phyloP scores from a whole-genome alignment of 129 eudicot genomes.

The Flaveria robusta region DNA sequence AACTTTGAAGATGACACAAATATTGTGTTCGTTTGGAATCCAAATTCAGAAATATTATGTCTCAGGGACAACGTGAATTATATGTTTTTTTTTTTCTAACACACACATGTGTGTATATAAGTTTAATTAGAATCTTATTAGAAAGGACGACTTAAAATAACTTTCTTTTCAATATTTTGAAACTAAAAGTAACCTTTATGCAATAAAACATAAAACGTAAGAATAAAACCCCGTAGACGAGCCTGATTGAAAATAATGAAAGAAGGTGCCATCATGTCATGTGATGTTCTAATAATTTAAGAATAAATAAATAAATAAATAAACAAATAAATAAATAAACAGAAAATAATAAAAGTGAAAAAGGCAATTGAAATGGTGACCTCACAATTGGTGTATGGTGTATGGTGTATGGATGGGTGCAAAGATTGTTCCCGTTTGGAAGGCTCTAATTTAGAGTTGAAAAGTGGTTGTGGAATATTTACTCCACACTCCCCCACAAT shows the following conservation, averaged over 20 bases:
- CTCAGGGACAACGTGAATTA: too few relatives aligned
- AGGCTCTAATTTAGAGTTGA: conserved; percentile 34
- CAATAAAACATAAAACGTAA: neutral
- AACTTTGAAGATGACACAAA: too few relatives aligned
- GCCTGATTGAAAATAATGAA: neutral
- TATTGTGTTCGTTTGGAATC: too few relatives aligned
- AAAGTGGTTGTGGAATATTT: conserved; percentile 29
- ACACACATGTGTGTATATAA: neutral
- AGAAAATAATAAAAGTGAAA: neutral
- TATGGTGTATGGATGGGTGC: conserved; percentile 14
- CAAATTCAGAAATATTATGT: too few relatives aligned
- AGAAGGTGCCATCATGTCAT: neutral
- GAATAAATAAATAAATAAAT: neutral
- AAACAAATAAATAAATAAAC: neutral
- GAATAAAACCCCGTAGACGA: neutral
- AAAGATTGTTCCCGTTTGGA: conserved; percentile 24
- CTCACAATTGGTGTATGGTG: conserved; percentile 28
- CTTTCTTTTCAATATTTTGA: conserved; percentile 9
- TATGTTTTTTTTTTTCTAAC: too few relatives aligned
- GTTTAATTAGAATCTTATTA: neutral
- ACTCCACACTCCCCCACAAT: conserved; percentile 26
- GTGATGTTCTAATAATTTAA: neutral
- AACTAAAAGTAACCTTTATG: neutral
- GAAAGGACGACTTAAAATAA: neutral
- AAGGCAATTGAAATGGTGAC: neutral